These are phyloP conservation scores for Cucumis sativus DNA, from an alignment of 306 rosid species.

Conservation along the genomic window Cucumber_9930_V3 NC_026659.2:31065501-31066000, in stretches of 20 bases:
- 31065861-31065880: neutral
- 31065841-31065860: no score
- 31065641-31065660: no score
- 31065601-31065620: constrained; percentile 6
- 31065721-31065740: no score
- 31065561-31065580: neutral
- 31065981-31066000: neutral
- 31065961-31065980: no score
- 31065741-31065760: no score
- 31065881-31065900: neutral
- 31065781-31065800: no score
- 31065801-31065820: no score
- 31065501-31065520: constrained; percentile 77
- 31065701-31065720: no score
- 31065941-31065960: neutral
- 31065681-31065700: no score
- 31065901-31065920: neutral
- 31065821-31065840: no score
- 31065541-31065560: neutral
- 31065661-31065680: no score
- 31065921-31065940: neutral
- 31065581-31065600: neutral
- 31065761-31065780: no score
- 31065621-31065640: neutral
- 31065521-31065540: constrained; percentile 79